phyloP scores from a whole-genome alignment of 1,139 yeast genomes.

The Yamadazyma spencermartinsiae region DNA sequence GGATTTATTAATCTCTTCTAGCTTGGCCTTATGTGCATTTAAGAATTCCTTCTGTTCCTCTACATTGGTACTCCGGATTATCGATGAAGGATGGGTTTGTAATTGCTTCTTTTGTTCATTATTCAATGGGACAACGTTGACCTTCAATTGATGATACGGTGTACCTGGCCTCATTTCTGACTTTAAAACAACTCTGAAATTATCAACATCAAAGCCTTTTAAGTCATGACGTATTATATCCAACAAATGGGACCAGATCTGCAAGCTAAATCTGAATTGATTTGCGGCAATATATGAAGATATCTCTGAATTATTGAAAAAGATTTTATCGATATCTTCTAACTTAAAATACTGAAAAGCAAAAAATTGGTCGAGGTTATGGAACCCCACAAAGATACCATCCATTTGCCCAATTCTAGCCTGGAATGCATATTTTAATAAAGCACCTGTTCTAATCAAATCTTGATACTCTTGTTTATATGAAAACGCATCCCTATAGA shows the following conservation, averaged over 20 bases:
- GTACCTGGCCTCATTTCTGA: slow-evolving; percentile 9
- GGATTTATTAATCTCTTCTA: slow-evolving; percentile 11
- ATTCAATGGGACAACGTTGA: slow-evolving; percentile 36
- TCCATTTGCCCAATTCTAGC: slow-evolving; percentile 97
- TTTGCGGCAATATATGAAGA: slow-evolving; percentile 62
- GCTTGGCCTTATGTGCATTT: slow-evolving; percentile 3
- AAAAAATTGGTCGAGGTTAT: slow-evolving; percentile 75
- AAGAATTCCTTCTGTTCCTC: slow-evolving; percentile 2
- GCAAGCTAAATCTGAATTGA: slow-evolving; percentile 68
- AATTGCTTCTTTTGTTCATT: slow-evolving; percentile 24
- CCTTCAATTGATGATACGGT: slow-evolving; percentile 22
- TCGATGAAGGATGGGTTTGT: slow-evolving; percentile 22
- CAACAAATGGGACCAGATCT: slow-evolving; percentile 56
- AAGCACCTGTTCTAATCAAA: slow-evolving; percentile 66
- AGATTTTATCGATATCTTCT: slow-evolving; percentile 60
- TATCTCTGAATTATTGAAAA: slow-evolving; percentile 20
- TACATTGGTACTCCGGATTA: slow-evolving; percentile 3
- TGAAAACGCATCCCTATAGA: slow-evolving; percentile 38
- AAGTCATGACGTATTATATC: slow-evolving; percentile 35
- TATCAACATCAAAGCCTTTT: slow-evolving; percentile 10
- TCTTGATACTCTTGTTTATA: slow-evolving; percentile 67
- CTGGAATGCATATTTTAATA: slow-evolving; percentile 84
- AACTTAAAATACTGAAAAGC: slow-evolving; percentile 90
- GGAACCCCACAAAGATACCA: slow-evolving; percentile 91
- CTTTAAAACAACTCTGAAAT: slow-evolving; percentile 30